Evolutionary conservation across 257 asterid species (phyloP).

Genomic region (Primulina tabacum): DNA sequence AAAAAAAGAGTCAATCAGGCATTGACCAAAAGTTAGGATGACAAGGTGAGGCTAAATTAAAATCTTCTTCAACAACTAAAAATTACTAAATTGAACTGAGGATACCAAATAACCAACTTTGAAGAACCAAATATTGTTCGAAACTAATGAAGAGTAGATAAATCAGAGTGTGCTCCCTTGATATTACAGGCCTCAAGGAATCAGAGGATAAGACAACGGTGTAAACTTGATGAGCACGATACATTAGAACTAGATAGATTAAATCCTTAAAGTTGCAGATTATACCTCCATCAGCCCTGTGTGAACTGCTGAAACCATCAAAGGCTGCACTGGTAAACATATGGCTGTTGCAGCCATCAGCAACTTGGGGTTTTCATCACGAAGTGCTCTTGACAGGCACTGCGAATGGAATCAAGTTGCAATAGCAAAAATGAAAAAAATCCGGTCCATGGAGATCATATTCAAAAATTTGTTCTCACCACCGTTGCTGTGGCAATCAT

Average conservation of each 20-base stretch:
- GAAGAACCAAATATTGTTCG: background rate
- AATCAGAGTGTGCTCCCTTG: too few species aligned
- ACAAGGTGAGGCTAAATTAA: background rate
- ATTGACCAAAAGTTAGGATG: background rate
- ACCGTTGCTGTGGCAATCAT: constrained; percentile 97
- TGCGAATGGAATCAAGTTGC: constrained; percentile 29
- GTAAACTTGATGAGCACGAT: background rate
- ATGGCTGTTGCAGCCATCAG: constrained; percentile 89
- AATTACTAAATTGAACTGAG: background rate
- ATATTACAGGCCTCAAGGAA: background rate
- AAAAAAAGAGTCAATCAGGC: too few species aligned
- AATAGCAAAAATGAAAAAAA: constrained; percentile 7
- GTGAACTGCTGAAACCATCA: constrained; percentile 93
- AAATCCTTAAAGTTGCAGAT: constrained; percentile 10
- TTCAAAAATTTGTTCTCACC: constrained; percentile 37
- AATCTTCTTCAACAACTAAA: too few species aligned
- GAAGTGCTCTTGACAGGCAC: constrained; percentile 89
- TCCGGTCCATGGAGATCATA: background rate
- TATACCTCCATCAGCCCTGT: constrained; percentile 96
- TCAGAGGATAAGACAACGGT: background rate
- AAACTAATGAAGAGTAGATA: too few species aligned
- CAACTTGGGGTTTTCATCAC: constrained; percentile 77
- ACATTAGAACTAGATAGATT: background rate
- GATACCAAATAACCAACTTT: background rate
- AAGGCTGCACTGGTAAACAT: constrained; percentile 78